Conservation (phyloP, 176 grass and related monocot genomes). For the Carex kokanica region DNA sequence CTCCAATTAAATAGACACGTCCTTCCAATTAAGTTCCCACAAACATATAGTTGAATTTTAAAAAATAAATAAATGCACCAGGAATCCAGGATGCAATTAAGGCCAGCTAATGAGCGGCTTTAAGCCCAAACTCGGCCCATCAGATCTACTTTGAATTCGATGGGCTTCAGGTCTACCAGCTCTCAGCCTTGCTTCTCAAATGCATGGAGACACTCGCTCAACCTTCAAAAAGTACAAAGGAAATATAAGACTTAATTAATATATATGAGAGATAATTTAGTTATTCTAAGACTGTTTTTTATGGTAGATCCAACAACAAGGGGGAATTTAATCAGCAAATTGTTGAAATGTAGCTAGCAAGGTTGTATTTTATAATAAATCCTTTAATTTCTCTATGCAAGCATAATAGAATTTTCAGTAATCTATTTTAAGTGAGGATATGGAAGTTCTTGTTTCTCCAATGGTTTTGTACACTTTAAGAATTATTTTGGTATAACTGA, state of each 20-base stretch:
- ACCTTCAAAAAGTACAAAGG: conserved; percentile 21
- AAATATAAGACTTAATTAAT: not conserved
- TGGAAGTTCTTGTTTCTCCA: too few relatives aligned
- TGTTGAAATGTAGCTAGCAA: not conserved
- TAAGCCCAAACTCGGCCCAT: too few relatives aligned
- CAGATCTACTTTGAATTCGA: too few relatives aligned
- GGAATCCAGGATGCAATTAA: too few relatives aligned
- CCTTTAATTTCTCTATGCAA: not conserved
- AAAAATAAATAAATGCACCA: too few relatives aligned
- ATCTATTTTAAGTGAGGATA: too few relatives aligned
- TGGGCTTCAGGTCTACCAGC: too few relatives aligned
- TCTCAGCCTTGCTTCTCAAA: too few relatives aligned
- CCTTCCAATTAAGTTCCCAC: not conserved
- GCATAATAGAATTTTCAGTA: not conserved
- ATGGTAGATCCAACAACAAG: not conserved
- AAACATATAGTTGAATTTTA: too few relatives aligned
- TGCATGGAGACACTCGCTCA: conserved; percentile 34
- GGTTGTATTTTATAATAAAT: not conserved
- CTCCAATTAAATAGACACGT: not conserved
- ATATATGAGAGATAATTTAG: not conserved
- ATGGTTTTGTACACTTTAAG: too few relatives aligned
- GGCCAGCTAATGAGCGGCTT: too few relatives aligned
- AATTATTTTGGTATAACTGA: too few relatives aligned
- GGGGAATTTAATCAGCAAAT: not conserved
- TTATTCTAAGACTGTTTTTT: not conserved